A percentile compares a stretch with the other conserved stretches of the same genome.
Evolutionary conservation across 805 yeast species (phyloP).

Genomic region (Hyphopichia homilentoma): DNA sequence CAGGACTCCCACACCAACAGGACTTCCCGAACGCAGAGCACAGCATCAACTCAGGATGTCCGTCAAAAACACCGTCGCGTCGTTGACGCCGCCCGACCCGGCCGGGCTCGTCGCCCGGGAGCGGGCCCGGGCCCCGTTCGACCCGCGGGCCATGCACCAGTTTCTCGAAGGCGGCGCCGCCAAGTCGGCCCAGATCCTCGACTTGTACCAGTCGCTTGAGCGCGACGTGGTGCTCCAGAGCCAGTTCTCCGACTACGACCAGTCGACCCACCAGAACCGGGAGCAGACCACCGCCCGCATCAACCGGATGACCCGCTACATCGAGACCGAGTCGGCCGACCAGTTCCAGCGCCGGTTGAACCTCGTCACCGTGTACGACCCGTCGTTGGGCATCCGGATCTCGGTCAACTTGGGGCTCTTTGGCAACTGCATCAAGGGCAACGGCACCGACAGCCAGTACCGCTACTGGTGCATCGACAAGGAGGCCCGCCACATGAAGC

Average conservation of each 20-base stretch:
- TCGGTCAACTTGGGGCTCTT: constrained; percentile 38
- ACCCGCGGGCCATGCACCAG: constrained; percentile 29
- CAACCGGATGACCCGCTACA: constrained; percentile 31
- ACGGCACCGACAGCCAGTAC: constrained; percentile 38
- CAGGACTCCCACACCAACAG: too few relatives aligned
- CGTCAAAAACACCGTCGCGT: constrained; percentile 17
- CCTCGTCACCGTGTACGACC: constrained; percentile 35
- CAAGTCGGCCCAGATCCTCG: constrained; percentile 25
- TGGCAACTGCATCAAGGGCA: constrained; percentile 36
- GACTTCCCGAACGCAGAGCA: too few relatives aligned
- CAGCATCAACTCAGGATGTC: too few relatives aligned
- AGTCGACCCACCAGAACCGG: constrained; percentile 25
- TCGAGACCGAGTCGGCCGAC: constrained; percentile 27
- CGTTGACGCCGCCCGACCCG: constrained; percentile 23
- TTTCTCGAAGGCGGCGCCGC: constrained; percentile 34
- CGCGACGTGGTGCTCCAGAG: constrained; percentile 35
- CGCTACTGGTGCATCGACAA: constrained; percentile 33
- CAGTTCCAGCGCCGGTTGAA: constrained; percentile 33
- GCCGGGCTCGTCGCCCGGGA: constrained; percentile 22
- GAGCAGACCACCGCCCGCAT: constrained; percentile 31
- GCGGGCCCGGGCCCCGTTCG: constrained; percentile 18
- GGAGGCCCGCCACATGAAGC: constrained; percentile 31
- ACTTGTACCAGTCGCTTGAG: constrained; percentile 32
- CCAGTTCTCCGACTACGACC: constrained; percentile 29
- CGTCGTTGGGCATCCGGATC: constrained; percentile 36